Conservation (phyloP, 164 flowering plant species). For the Cinnamomum micranthum region DNA sequence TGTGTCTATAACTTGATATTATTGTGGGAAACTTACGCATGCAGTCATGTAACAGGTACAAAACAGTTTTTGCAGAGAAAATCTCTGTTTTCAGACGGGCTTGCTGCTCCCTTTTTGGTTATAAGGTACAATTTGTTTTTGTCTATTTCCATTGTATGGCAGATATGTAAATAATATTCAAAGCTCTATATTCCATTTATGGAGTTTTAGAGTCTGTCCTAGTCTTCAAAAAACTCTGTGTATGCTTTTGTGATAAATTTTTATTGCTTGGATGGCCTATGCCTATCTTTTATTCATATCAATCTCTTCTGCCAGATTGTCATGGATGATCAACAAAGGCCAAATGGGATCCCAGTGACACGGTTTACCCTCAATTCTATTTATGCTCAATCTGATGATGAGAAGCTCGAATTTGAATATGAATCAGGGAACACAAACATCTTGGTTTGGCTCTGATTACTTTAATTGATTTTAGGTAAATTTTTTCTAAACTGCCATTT, state of each 20-base stretch:
- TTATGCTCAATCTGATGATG: slow-evolving; percentile 91
- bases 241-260: background rate
- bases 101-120: slow-evolving; percentile 97
- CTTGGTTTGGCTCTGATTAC: slow-evolving; percentile 43
- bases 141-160: background rate
- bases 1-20: background rate
- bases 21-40: slow-evolving; percentile 4
- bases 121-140: slow-evolving; percentile 55
- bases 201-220: too few species aligned
- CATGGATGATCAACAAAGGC: slow-evolving; percentile 93
- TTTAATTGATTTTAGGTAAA: background rate
- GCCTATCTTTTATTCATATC: background rate
- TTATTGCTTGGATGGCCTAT: background rate
- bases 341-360: slow-evolving; percentile 93
- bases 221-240: background rate
- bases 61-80: slow-evolving; percentile 91
- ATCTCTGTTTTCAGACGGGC: slow-evolving; percentile 97
- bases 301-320: slow-evolving; percentile 55
- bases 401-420: slow-evolving; percentile 95
- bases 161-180: background rate
- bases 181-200: background rate
- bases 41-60: slow-evolving; percentile 61
- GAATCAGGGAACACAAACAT: slow-evolving; percentile 88
- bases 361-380: slow-evolving; percentile 86
- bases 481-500: background rate